Conservation (phyloP, 2,329 filamentous ascomycete species). For the Canariomyces notabilis region DNA sequence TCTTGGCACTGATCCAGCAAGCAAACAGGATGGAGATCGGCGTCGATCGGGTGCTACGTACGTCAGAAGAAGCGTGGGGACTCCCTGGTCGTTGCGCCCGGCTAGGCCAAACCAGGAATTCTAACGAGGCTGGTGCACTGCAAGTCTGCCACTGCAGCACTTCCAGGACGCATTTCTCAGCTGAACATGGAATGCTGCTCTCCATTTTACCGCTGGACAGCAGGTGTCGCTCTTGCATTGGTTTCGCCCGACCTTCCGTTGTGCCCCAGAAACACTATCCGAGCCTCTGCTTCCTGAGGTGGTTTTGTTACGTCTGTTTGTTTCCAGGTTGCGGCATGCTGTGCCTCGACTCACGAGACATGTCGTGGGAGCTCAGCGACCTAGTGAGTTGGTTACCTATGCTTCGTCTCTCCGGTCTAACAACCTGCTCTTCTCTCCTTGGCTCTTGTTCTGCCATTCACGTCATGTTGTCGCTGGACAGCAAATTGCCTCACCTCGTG, state of each 20-base stretch:
- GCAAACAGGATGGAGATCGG: slow-evolving; percentile 16
- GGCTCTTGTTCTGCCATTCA: no score
- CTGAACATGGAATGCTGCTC: slow-evolving; percentile 17
- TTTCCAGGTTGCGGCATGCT: no score
- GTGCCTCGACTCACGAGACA: no score
- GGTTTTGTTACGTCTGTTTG: no score
- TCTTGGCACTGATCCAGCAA: slow-evolving; percentile 10
- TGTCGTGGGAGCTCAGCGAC: no score
- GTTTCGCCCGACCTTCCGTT: no score
- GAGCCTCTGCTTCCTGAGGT: no score
- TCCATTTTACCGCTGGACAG: no score
- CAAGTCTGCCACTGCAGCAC: neutral
- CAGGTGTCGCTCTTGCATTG: no score
- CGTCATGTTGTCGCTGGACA: neutral
- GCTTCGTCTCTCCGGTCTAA: neutral
- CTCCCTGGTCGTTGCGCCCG: slow-evolving; percentile 3
- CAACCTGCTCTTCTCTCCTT: no score
- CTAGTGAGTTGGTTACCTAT: no score
- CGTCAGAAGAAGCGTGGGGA: slow-evolving; percentile 19
- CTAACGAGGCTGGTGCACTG: slow-evolving; percentile 2
- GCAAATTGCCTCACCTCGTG: neutral
- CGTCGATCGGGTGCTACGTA: slow-evolving; percentile 22
- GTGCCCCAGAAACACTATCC: no score
- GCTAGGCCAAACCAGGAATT: slow-evolving; percentile 6
- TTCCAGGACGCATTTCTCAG: slow-evolving; percentile 3